Base-by-base conservation (phyloP, 805 yeast genomes). In the Kazachstania taianensis region DNA sequence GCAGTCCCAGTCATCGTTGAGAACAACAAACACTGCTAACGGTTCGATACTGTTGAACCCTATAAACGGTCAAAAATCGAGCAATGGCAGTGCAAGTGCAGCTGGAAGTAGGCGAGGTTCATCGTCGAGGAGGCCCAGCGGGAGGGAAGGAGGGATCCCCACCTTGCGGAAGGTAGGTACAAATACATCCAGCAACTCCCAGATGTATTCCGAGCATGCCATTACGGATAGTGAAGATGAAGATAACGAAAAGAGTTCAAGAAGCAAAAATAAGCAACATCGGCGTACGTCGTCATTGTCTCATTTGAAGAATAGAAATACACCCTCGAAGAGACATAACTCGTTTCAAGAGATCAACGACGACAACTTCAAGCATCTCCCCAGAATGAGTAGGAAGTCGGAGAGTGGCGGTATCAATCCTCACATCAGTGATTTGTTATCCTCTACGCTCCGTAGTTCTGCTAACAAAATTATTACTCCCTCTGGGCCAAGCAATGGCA, bases 71-170 rank as follows among this genome's bases (percentile, higher is more conserved):
- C 37, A 38, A 31, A 58, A 53, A 23, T 44, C 49, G 8, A 35
- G 45, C 10, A 49, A 49, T 28, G 45, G 54, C 7, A 58, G 56
- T 36, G 57, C 73, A 36, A 25, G 20, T 18, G 25, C 25, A 3
- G 25, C 12, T 22, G 4, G 12, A 2, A n/a, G 8, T 22, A 17
- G 17, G 12, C 41, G 71, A 65, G 30, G 37, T 39, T 20, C 32
- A 13, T 26, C 36, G 3, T 28, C 32, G 9, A 9, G 25, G 25
- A 22, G 25, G 25, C 25, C 25, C 25, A 22, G 25, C 12, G 25
- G 12, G 12, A 22, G 25, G 12, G 12, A 22, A 9, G 12, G 25
- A 22, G 12, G 4, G 32, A 31, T 27, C n/a, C 39, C 39, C 20
- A 36, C 26, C 10, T 30, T 36, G 19, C 24, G 26, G 23, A 34